Percentiles rank a stretch among this genome's conserved stretches.
Conservation (phyloP, 805 yeast species). For the Yueomyces sinensis region DNA sequence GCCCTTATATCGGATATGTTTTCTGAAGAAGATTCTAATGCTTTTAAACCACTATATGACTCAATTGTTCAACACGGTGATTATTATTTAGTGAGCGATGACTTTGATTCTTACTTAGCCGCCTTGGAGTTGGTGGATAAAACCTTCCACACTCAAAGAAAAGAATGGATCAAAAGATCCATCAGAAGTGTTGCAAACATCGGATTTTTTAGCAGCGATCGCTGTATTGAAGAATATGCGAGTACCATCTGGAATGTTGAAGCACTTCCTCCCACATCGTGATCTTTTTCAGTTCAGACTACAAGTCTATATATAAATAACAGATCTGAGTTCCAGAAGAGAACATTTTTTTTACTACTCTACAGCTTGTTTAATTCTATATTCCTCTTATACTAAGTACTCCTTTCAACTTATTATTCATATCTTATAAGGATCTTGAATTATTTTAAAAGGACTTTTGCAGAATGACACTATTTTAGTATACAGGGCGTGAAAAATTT, state of each 20-base stretch:
- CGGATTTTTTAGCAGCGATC: conserved; percentile 86
- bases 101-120: conserved; percentile 74
- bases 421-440: too few relatives aligned
- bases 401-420: too few relatives aligned
- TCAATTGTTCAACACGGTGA: conserved; percentile 66
- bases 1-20: conserved; percentile 58
- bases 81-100: conserved; percentile 76
- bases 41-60: conserved; percentile 55
- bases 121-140: conserved; percentile 69
- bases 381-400: too few relatives aligned
- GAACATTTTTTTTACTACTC: too few relatives aligned
- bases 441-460: too few relatives aligned
- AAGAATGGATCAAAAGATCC: conserved; percentile 65
- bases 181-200: conserved; percentile 76
- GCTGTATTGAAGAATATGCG: conserved; percentile 87
- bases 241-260: conserved; percentile 88
- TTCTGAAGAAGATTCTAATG: conserved; percentile 46
- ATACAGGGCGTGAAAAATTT: too few relatives aligned
- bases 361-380: too few relatives aligned
- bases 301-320: too few relatives aligned
- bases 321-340: too few relatives aligned
- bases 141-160: conserved; percentile 48
- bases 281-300: too few relatives aligned
- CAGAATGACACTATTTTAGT: too few relatives aligned
- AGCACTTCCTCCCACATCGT: conserved; percentile 36